Evolutionary conservation across 1,284 basidiomycete species (phyloP), one percentile per base, ranked within the genome.

Genomic region (Malassezia sympodialis): DNA sequence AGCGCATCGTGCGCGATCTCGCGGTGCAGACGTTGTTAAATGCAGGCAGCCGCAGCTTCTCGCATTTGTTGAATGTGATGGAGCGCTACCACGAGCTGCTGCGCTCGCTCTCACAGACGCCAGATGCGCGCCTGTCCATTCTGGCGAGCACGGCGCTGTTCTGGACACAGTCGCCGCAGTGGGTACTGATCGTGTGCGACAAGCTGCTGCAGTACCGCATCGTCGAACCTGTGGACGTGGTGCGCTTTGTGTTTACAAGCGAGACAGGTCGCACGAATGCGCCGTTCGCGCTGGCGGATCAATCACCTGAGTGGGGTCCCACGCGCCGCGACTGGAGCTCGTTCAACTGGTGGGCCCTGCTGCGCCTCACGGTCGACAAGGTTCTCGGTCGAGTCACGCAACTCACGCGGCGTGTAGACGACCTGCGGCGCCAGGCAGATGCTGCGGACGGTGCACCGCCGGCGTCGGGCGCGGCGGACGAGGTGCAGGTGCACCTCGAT

Each of bases 121-220:
- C 78, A 0, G 82, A 68, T 3, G 76, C 77, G 43, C 73, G 78
- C 2, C 19, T 68, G 53, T 56, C 60, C 82, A 59, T 84, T 83
- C 32, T 87, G 84, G 65, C 78, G 76, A 31, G 84, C 85, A 61
- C 82, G 88, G 63, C 81, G 90, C 23, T 80, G 79, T 44, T 83
- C 83, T 17, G 83, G 86, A 6, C 81, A 80, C 1, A 75, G 78
- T 21, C 94, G 87, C 77, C 64, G 14, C 71, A 74, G 54, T 74
- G 72, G 72, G 44, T 68, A 6, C 40, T 58, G 21, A 74, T 98
- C 67, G 90, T 96, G 5, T 84, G 93, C 60, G 94, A 96, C 79
- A 99, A 99, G 78, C 79, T 96, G 59, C 86, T 98, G 81, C 93
- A 98, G 76, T 99, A 99, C 76, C 88, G 94, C 69, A 87, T 98